phyloP scores from a whole-genome alignment of 805 yeast species.

The Lipomyces sp. region DNA sequence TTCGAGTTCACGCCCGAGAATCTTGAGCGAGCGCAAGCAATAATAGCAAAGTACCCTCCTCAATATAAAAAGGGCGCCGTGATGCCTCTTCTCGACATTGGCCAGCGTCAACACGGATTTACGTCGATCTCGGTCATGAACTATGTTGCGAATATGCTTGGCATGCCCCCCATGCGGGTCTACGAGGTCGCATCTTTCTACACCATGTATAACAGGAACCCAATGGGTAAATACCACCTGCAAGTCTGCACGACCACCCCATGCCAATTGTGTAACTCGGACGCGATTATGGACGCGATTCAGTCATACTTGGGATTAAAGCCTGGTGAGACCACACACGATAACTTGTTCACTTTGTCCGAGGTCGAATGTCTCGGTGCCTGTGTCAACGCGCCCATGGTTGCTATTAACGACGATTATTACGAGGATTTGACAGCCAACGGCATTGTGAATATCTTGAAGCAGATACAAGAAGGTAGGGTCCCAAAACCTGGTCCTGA shows the following conservation, averaged over 20 bases:
- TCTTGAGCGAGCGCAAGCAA: constrained; percentile 67
- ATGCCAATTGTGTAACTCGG: constrained; percentile 83
- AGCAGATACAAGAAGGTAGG: constrained; percentile 67
- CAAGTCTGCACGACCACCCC: constrained; percentile 92
- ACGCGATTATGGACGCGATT: constrained; percentile 74
- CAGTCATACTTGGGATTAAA: constrained; percentile 62
- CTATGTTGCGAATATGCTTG: constrained; percentile 80
- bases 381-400: constrained; percentile 89
- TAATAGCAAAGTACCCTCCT: constrained; percentile 79
- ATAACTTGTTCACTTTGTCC: constrained; percentile 76
- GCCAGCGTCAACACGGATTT: constrained; percentile 86
- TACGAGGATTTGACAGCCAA: constrained; percentile 80
- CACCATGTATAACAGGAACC: constrained; percentile 86
- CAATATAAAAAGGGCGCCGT: constrained; percentile 87
- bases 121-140: constrained; percentile 88
- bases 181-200: constrained; percentile 88
- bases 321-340: constrained; percentile 79
- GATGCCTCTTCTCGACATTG: constrained; percentile 84
- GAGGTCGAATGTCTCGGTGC: constrained; percentile 94
- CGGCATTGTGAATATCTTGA: constrained; percentile 62
- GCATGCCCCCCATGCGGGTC: constrained; percentile 93
- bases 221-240: constrained; percentile 81
- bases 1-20: constrained; percentile 76
- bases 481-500: constrained; percentile 71
- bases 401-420: constrained; percentile 81